Percentiles rank a stretch among this genome's conserved stretches.
phyloP scores from a whole-genome alignment of 495 filamentous ascomycete genomes.

The Annulohypoxylon moriforme region DNA sequence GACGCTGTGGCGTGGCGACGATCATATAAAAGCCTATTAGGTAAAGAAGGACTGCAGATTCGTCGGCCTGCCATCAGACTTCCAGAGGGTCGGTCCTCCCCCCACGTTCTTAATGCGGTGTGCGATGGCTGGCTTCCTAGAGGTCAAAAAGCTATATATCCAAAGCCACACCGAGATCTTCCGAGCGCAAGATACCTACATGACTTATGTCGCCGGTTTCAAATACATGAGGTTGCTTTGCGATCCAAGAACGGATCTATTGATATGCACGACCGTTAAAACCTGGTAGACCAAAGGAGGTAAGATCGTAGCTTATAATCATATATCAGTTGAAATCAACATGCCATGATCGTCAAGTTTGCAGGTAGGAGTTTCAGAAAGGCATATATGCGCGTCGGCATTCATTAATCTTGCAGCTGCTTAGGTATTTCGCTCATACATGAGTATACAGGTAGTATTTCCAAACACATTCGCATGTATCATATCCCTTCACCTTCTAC shows the following conservation, averaged over 20 bases:
- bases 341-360: background rate
- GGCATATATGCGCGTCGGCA: background rate
- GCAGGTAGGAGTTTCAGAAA: background rate
- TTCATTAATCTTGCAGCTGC: constrained; percentile 6
- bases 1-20: constrained; percentile 35
- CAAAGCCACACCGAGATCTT: constrained; percentile 28
- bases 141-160: constrained; percentile 12
- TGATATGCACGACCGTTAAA: background rate
- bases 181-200: background rate
- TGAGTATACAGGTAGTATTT: constrained; percentile 16
- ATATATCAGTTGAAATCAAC: background rate
- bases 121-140: constrained; percentile 15
- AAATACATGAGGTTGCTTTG: constrained; percentile 7
- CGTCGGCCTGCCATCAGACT: constrained; percentile 34
- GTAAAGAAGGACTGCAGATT: constrained; percentile 5
- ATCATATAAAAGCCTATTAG: background rate
- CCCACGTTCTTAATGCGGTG: constrained; percentile 11
- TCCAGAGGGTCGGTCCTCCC: background rate
- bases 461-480: constrained; percentile 19
- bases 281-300: background rate
- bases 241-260: background rate
- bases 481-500: constrained; percentile 10
- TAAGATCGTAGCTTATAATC: background rate
- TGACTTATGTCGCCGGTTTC: background rate
- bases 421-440: constrained; percentile 5